Evolutionary conservation across 2,329 filamentous ascomycete species (phyloP).

Genomic region (Venturia effusa): DNA sequence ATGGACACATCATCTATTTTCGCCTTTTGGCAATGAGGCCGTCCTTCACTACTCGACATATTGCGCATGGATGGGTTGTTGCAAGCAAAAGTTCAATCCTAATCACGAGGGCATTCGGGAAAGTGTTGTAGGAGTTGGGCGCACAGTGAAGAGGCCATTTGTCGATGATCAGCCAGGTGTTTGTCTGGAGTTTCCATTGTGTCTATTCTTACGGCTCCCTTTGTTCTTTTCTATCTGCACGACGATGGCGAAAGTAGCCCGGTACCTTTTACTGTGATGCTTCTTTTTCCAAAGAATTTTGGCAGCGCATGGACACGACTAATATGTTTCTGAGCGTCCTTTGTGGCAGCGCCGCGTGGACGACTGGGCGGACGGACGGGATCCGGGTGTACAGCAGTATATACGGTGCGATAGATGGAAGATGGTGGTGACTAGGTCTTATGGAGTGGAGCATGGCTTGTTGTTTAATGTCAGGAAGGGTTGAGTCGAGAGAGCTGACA

Average conservation of each 20-base stretch:
- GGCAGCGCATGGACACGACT: neutral
- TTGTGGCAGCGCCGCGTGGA: neutral
- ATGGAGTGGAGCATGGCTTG: neutral
- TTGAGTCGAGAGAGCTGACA: neutral
- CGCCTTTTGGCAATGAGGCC: neutral
- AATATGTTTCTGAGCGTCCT: neutral
- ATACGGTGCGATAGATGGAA: neutral
- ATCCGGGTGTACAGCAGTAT: neutral
- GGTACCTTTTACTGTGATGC: neutral
- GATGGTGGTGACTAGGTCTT: neutral
- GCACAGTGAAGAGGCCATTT: neutral
- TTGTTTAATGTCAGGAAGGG: neutral
- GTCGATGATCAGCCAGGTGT: constrained; percentile 1
- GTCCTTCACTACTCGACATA: neutral
- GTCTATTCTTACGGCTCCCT: constrained; percentile 2
- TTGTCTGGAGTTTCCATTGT: neutral
- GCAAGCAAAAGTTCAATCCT: neutral
- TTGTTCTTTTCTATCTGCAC: constrained; percentile 1
- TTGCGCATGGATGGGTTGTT: neutral
- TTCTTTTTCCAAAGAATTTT: neutral
- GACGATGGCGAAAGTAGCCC: neutral
- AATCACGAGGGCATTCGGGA: neutral
- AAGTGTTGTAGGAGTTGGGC: neutral
- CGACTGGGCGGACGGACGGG: neutral
- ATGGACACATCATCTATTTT: neutral